phyloP scores from a whole-genome alignment of 441 rosid genomes.

The Aleurites moluccanus region DNA sequence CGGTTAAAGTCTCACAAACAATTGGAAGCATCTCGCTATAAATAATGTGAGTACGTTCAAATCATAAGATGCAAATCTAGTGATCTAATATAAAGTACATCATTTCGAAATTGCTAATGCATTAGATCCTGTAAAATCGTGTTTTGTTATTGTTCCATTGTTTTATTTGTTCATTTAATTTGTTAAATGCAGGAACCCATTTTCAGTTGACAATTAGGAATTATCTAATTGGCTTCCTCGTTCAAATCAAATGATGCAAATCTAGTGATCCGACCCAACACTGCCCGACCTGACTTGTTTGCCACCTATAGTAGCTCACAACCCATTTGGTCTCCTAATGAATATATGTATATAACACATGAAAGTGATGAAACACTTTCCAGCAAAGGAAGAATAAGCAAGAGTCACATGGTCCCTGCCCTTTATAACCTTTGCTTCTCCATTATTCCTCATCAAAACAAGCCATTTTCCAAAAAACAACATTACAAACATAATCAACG shows the following conservation, averaged over 20 bases:
- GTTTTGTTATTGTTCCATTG: no score
- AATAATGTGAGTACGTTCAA: not conserved
- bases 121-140: no score
- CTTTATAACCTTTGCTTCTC: not conserved
- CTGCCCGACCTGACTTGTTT: no score
- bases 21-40: not conserved
- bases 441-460: not conserved
- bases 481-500: not conserved
- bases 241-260: no score
- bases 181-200: not conserved
- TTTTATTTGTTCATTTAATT: no score
- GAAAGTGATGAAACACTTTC: not conserved
- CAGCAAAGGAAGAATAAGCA: not conserved
- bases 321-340: no score
- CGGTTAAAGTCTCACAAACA: slow-evolving; percentile 12
- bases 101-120: not conserved
- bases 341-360: no score
- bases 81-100: not conserved
- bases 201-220: no score
- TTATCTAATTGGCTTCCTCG: no score
- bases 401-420: not conserved
- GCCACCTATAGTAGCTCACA: no score
- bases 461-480: not conserved
- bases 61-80: not conserved
- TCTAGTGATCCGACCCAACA: no score